Base-by-base conservation (phyloP, 75 land plant genomes). In the Adiantum capillusveneris region DNA sequence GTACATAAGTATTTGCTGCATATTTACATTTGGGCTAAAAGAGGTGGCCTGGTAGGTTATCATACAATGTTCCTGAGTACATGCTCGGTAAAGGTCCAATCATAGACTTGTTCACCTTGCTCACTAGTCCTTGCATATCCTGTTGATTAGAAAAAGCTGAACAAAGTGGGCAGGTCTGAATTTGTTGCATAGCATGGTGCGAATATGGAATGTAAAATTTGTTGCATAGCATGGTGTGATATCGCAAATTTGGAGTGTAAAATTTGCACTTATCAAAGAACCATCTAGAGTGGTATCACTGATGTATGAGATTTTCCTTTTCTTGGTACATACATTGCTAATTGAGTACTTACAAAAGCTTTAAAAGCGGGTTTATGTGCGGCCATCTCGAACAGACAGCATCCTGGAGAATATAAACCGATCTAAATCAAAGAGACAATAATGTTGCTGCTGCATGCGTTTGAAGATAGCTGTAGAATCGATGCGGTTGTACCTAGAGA, bases 61-160 rank as follows among this genome's bases (percentile, higher is more conserved):
- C 98, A 88, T 66, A 94, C 98, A 89, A 79, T 53, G 85, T 56
- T 65, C 84, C 84, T 44, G 96, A 81, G 51, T 94, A 94, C 58
- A 65, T 76, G 58, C 75, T 79, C 39, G 98, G 98, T 54, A 94
- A 79, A 39, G 98, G 98, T 52, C 88, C 83, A 34, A 94, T 76
- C 27, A 88, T 85, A 11, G 96, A 89, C 65, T 81, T 88, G 73
- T 79, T 83, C 16, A 94, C 89, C 69, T 89, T 94, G 76, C 83
- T 89, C 29, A 94, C 90, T 53, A 94, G 68, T 2, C 88, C 90
- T 63, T 89, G 98, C 83, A 94, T 94, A 62, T 94, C 96, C 98
- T 94, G 98, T 39, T 25, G 19, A 64, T 0, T 13, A 39, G 53
- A 1, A 53, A 41, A 2, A 3, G 37, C 22, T 42, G 19, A 51